Evolutionary conservation across 2,329 filamentous ascomycete species (phyloP).

Genomic region (Macroventuria anomochaeta): DNA sequence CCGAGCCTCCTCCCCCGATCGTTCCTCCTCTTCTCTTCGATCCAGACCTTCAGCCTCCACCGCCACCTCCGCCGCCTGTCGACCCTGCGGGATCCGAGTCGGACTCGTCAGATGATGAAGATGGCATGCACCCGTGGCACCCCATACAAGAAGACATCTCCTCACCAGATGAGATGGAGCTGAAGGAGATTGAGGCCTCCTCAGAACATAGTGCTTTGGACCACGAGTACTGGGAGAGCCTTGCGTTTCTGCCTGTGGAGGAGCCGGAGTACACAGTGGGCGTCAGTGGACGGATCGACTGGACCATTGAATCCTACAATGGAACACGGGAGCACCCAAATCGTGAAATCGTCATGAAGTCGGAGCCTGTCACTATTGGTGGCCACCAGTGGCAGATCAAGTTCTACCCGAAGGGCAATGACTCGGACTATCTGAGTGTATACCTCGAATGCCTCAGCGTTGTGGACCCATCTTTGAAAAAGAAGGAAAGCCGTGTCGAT

Average conservation of each 20-base stretch:
- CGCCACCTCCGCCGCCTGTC: constrained; percentile 42
- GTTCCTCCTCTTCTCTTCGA: constrained; percentile 35
- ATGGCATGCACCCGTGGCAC: constrained; percentile 55
- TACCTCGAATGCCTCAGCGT: constrained; percentile 68
- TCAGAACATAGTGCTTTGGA: constrained; percentile 63
- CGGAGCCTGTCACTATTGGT: constrained; percentile 61
- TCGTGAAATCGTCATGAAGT: constrained; percentile 64
- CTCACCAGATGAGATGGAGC: constrained; percentile 62
- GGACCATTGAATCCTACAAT: constrained; percentile 64
- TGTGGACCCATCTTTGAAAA: constrained; percentile 16
- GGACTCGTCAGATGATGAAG: constrained; percentile 48
- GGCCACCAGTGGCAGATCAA: constrained; percentile 71
- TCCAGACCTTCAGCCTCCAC: constrained; percentile 34
- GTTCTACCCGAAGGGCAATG: constrained; percentile 68
- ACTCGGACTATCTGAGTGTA: constrained; percentile 63
- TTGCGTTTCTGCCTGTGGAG: constrained; percentile 62
- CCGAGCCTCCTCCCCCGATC: constrained; percentile 23
- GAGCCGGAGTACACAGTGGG: constrained; percentile 63
- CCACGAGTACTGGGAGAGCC: constrained; percentile 64
- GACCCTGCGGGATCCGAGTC: constrained; percentile 40
- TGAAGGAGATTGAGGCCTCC: constrained; percentile 62
- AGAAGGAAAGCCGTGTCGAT: constrained; percentile 18
- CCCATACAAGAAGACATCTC: constrained; percentile 64
- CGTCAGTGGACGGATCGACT: constrained; percentile 64
- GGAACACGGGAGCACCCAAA: constrained; percentile 67